Percentiles rank a stretch among this genome's conserved stretches.
Conservation (phyloP, 495 filamentous ascomycete species). For the Apodospora peruviana region DNA sequence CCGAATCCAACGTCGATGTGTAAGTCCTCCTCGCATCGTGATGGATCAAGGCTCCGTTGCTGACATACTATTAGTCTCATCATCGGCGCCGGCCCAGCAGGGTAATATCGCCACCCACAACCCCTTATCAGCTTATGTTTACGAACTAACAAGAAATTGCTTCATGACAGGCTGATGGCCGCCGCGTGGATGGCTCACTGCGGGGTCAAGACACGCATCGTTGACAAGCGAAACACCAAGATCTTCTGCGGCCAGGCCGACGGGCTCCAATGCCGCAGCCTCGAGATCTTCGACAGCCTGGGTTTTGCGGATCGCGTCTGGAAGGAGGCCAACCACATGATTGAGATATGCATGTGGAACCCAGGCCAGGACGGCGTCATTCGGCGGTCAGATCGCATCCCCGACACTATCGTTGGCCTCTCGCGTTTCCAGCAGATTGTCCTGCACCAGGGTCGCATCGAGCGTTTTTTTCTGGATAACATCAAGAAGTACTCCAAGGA, state of each 20-base stretch:
- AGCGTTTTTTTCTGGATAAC: slow-evolving; percentile 51
- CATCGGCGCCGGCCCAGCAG: slow-evolving; percentile 61
- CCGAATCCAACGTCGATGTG: slow-evolving; percentile 30
- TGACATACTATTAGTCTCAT: slow-evolving; percentile 34
- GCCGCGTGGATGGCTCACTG: slow-evolving; percentile 58
- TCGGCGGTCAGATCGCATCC: slow-evolving; percentile 46
- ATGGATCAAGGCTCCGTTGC: background rate
- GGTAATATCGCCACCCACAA: slow-evolving; percentile 7
- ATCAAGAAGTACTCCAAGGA: slow-evolving; percentile 31
- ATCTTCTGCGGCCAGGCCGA: slow-evolving; percentile 23
- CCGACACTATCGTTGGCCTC: slow-evolving; percentile 45
- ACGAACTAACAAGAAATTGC: background rate
- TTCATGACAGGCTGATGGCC: slow-evolving; percentile 47
- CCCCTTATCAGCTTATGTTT: background rate
- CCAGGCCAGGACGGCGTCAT: slow-evolving; percentile 45
- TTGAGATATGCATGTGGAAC: slow-evolving; percentile 41
- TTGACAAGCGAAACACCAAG: slow-evolving; percentile 51
- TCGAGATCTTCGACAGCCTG: slow-evolving; percentile 64
- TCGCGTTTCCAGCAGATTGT: slow-evolving; percentile 50
- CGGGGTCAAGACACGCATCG: slow-evolving; percentile 52
- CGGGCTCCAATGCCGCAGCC: slow-evolving; percentile 37
- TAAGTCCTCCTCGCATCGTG: slow-evolving; percentile 8
- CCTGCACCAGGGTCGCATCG: slow-evolving; percentile 52
- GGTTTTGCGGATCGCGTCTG: slow-evolving; percentile 55
- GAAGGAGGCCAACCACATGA: slow-evolving; percentile 55